Percentiles rank a stretch among this genome's conserved stretches.
These are phyloP conservation scores for Chlamydomonas sphaeroides DNA, from an alignment of 139 green algal genomes.

Conservation along the genomic window DNA sequence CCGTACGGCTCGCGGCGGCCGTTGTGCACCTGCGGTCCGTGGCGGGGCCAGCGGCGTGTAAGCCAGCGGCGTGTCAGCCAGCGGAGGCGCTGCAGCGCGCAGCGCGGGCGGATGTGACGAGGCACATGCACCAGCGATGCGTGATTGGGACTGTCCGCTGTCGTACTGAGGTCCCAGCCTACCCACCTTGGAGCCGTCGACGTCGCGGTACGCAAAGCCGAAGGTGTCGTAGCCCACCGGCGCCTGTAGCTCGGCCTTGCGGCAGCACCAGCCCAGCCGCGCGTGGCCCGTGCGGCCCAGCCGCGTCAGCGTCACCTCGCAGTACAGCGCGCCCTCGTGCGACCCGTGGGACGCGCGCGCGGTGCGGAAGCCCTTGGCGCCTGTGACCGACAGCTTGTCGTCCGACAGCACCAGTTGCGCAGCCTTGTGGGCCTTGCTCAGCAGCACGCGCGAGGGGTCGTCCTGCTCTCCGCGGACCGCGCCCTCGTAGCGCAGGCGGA, in stretches of 20 bases:
- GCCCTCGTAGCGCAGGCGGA: conserved; percentile 22
- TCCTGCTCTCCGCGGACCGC: conserved; percentile 17
- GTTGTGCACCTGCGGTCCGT: conserved; percentile 76
- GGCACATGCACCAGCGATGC: too few relatives aligned
- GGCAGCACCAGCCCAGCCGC: conserved; percentile 82
- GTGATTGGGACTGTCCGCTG: too few relatives aligned
- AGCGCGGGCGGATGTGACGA: too few relatives aligned
- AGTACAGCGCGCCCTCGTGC: conserved; percentile 77
- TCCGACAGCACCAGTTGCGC: conserved; percentile 67
- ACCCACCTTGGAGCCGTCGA: conserved; percentile 80
- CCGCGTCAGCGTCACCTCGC: conserved; percentile 71
- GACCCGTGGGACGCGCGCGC: conserved; percentile 76
- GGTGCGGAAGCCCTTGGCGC: conserved; percentile 78
- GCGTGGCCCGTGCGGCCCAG: conserved; percentile 75
- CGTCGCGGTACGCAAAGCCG: conserved; percentile 80
- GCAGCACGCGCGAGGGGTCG: conserved; percentile 47
- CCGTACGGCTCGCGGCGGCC: conserved; percentile 58
- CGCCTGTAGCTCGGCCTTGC: conserved; percentile 81
- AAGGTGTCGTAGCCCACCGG: conserved; percentile 83
- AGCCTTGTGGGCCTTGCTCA: conserved; percentile 71
- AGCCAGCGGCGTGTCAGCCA: too few relatives aligned
- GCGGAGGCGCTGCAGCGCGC: too few relatives aligned
- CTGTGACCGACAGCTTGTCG: conserved; percentile 65
- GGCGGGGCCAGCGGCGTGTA: too few relatives aligned
- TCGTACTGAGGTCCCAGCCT: too few relatives aligned